These are phyloP conservation scores for Pseudophaeomoniella oleicola DNA, from an alignment of 2,329 filamentous ascomycete genomes.

Conservation along the genomic window DNA sequence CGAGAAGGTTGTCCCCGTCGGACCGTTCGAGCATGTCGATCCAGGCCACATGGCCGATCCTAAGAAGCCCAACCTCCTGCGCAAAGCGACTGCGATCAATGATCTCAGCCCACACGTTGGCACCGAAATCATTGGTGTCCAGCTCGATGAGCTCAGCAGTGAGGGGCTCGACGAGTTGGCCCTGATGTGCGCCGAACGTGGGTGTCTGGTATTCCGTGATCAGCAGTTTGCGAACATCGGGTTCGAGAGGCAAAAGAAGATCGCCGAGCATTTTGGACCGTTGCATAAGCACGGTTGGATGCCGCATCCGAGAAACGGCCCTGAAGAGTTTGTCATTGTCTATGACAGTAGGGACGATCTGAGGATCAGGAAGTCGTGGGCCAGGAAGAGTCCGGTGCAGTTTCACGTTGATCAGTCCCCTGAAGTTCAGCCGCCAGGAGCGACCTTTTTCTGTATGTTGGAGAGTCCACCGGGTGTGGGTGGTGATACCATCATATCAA, in stretches of 20 bases:
- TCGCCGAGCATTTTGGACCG: constrained; percentile 11
- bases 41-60: constrained; percentile 19
- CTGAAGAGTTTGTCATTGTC: constrained; percentile 11
- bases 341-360: constrained; percentile 12
- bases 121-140: constrained; percentile 12
- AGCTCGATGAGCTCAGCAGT: constrained; percentile 4
- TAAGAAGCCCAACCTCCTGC: constrained; percentile 25
- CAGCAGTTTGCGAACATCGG: constrained; percentile 11
- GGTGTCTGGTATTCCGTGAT: constrained; percentile 10
- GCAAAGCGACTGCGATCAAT: constrained; percentile 10
- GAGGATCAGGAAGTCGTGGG: constrained; percentile 12
- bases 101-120: constrained; percentile 15
- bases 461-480: constrained; percentile 8
- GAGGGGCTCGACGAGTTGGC: constrained; percentile 4
- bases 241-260: constrained; percentile 9
- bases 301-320: constrained; percentile 11
- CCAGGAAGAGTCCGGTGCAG: constrained; percentile 12
- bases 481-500: constrained; percentile 10
- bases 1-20: neutral
- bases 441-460: constrained; percentile 10
- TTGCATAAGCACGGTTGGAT: constrained; percentile 14
- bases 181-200: constrained; percentile 11
- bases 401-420: constrained; percentile 14
- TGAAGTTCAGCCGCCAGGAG: constrained; percentile 8
- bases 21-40: constrained; percentile 4